Evolutionary conservation across 768 basidiomycete species (phyloP).

Genomic region (Panaeolus papilionaceus): DNA sequence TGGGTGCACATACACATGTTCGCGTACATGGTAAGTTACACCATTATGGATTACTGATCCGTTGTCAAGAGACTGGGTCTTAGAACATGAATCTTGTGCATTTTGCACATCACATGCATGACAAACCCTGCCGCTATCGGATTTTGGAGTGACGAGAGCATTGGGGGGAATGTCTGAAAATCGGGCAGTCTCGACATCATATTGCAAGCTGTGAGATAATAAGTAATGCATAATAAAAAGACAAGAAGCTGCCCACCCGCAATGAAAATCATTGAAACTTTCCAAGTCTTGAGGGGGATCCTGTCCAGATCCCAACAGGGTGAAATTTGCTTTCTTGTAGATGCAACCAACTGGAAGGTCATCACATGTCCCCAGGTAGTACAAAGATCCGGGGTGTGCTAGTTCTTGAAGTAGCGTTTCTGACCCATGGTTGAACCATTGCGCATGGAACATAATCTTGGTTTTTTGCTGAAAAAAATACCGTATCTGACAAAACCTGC

Average conservation of each 20-base stretch:
- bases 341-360: conserved; percentile 62
- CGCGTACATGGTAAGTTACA: conserved; percentile 58
- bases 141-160: conserved; percentile 24
- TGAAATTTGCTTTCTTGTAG: conserved; percentile 61
- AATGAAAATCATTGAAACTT: conserved; percentile 59
- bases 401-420: conserved; percentile 72
- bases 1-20: conserved; percentile 65
- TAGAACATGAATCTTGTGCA: conserved; percentile 30
- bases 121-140: conserved; percentile 41
- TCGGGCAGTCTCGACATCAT: conserved; percentile 51
- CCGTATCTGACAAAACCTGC: conserved; percentile 74
- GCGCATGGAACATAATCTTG: conserved; percentile 63
- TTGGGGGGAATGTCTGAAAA: conserved; percentile 52
- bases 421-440: conserved; percentile 73
- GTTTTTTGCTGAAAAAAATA: conserved; percentile 58
- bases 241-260: conserved; percentile 46
- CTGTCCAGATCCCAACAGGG: conserved; percentile 40
- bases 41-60: conserved; percentile 47
- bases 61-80: conserved; percentile 35
- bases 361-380: conserved; percentile 61
- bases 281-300: conserved; percentile 54
- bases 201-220: conserved; percentile 48
- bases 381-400: conserved; percentile 66
- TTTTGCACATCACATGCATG: conserved; percentile 51
- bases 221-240: not conserved